Evolutionary conservation across 257 asterid genomes (phyloP), one percentile per base, ranked within the genome.

Genomic region (Capsicum baccatum): DNA sequence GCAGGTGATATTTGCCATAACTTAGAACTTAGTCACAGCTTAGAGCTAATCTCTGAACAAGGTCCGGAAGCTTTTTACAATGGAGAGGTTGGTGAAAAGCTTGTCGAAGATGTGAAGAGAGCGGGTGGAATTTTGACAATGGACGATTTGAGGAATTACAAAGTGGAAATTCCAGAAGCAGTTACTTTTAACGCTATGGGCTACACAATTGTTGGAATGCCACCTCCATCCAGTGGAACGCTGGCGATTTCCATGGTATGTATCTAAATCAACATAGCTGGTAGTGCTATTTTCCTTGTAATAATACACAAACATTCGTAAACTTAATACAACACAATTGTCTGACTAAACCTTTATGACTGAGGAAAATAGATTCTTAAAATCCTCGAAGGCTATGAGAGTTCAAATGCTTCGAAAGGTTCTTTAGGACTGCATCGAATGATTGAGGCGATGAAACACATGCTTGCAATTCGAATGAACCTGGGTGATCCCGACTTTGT

Each of bases 181-280:
- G 86, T 93, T 42, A 82, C 90, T 11, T 90, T 94, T 8, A 87
- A 92, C 21, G 89, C 89, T 15, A 88, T 92, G 97, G 99, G 98
- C 9, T 93, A 91, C 86, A 86, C 90, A 52, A 93, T 96, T 80
- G 83, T 94, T 21, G 98, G 99, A 44, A 93, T 94, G 99, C 98
- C 98, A 37, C 98, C 98, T 52, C 99, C 99, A 11, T 94, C 98
- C 13, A 92, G 96, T 85, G 99, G 99, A 86, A 92, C 96, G 0
- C 85, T 94, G 1, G 99, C 97, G 14, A 88, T 96, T 69, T 88
- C 99, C 83, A 89, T 96, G 95, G 99, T 94, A 83, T 17, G 93
- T 83, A 50, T 56, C 71, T 68, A 26, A 78, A 54, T 15, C 81
- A 78, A 2, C 64, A 52, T 78, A 54, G 58, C 70, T 39, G 69